Evolutionary conservation across 2,329 filamentous ascomycete genomes (phyloP), one percentile per base, ranked within the genome.

Genomic region (Hypoxylon sp.): DNA sequence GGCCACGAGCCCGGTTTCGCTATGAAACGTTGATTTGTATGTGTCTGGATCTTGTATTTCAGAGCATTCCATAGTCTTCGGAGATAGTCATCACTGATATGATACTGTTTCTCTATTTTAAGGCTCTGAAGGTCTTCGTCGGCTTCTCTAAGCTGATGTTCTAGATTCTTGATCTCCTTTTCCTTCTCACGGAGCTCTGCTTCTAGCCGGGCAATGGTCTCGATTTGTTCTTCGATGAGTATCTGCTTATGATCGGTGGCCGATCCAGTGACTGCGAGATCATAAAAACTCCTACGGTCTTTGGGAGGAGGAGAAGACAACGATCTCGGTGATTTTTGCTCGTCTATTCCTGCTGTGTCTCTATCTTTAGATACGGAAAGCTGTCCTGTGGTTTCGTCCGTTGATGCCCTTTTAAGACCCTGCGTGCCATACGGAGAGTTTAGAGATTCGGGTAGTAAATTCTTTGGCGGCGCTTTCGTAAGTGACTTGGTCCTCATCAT

Each of bases 21-120:
- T 51, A 32, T 21, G 49, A 51, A 51, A 21, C 49, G 49, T 32
- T 51, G 49, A 11, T 51, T 51, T 36, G 30, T 51, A 51, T 51
- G 49, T 19, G 17, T 51, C 49, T 51, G 30, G 28, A 51, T 51
- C n/a, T 36, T 51, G 17, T 51, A 36, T 23, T 32, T 51, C 9
- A 51, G 17, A 5, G 25, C n/a, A 7, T 34, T 19, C 28, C 28
- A 51, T 51, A 19, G 17, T 32, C 14, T 19, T 13, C 25, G 17
- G 14, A 51, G 49, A 19, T 51, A 34, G 17, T 34, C 49, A n/a
- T 51, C 49, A 17, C 49, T 51, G 28, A 51, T 51, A 36, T 51
- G 49, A 51, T 51, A 14, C 11, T 34, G 25, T n/a, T 32, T 51
- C 17, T 51, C 49, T 32, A 19, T 7, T 19, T 17, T 51, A 21